Conservation (phyloP, 129 eudicot genomes). For the Flaveria robusta region DNA sequence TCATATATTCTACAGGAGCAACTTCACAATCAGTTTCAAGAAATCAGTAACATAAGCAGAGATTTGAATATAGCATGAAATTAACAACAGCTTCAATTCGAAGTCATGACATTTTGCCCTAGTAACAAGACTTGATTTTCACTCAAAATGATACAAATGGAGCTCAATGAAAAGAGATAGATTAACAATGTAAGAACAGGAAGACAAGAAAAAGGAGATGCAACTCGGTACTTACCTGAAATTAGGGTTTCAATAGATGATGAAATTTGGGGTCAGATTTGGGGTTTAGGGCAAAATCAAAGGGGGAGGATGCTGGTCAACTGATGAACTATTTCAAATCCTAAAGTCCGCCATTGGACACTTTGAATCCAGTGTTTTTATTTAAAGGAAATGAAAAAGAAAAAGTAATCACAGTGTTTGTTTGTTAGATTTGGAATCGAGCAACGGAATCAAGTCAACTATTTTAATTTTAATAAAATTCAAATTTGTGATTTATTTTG, state of each 20-base stretch:
- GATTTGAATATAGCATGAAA: background rate
- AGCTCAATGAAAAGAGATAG: background rate
- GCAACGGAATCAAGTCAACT: background rate
- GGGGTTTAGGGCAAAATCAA: conserved; percentile 20
- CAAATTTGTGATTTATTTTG: background rate
- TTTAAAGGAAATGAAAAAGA: background rate
- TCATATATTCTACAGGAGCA: background rate
- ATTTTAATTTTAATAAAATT: background rate
- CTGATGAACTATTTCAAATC: conserved; percentile 19
- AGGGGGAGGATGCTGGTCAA: conserved; percentile 11
- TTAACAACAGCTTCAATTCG: background rate
- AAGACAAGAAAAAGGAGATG: background rate
- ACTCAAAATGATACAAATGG: background rate
- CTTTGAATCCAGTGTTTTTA: background rate
- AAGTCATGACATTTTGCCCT: conserved; percentile 23
- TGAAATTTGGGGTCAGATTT: background rate
- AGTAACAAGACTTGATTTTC: conserved; percentile 2
- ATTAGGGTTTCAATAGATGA: conserved; percentile 7
- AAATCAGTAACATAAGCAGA: conserved; percentile 2
- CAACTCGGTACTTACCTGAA: conserved; percentile 12
- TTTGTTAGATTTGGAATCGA: background rate
- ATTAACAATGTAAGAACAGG: background rate
- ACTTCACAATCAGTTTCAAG: conserved; percentile 11
- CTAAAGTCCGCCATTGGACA: conserved; percentile 16
- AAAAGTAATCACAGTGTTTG: background rate